Percentiles rank a stretch among this genome's conserved stretches.
phyloP scores from a whole-genome alignment of 371 early-diverging fungal species.

The Apophysomyces elegans region DNA sequence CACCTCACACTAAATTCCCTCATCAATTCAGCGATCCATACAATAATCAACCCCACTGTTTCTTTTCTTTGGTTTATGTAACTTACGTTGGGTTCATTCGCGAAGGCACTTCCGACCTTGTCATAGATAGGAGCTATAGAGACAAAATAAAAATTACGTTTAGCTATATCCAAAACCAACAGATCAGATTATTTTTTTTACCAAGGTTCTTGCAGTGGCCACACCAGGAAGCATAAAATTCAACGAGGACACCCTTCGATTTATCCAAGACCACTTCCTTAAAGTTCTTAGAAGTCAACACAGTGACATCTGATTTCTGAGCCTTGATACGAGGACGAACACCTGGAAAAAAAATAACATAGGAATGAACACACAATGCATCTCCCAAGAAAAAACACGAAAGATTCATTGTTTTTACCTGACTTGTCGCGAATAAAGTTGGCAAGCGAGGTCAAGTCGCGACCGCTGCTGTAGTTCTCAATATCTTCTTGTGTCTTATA shows the following conservation, averaged over 20 bases:
- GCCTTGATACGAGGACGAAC: conserved; percentile 64
- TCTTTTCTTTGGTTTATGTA: no score
- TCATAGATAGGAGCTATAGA: conserved; percentile 65
- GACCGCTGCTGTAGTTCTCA: conserved; percentile 82
- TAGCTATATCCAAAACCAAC: not conserved
- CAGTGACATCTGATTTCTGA: conserved; percentile 65
- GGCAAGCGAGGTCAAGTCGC: conserved; percentile 78
- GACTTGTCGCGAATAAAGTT: conserved; percentile 81
- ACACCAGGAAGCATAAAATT: conserved; percentile 88
- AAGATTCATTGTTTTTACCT: conserved; percentile 36
- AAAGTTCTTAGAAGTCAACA: conserved; percentile 70
- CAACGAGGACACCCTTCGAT: conserved; percentile 74
- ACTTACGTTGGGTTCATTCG: conserved; percentile 48
- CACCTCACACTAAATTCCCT: conserved; percentile 61
- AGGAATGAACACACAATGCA: no score
- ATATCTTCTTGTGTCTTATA: conserved; percentile 54
- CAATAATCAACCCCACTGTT: no score
- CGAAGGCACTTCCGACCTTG: conserved; percentile 60
- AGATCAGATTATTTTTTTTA: conserved; percentile 13
- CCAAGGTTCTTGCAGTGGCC: conserved; percentile 84
- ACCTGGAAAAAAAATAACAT: conserved; percentile 12
- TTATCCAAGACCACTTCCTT: conserved; percentile 64
- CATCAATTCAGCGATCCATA: not conserved
- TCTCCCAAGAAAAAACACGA: not conserved
- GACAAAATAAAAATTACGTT: not conserved